Percentiles rank a stretch among this genome's conserved stretches.
phyloP scores from a whole-genome alignment of 2,329 filamentous ascomycete species.

The Aspergillus sojae region DNA sequence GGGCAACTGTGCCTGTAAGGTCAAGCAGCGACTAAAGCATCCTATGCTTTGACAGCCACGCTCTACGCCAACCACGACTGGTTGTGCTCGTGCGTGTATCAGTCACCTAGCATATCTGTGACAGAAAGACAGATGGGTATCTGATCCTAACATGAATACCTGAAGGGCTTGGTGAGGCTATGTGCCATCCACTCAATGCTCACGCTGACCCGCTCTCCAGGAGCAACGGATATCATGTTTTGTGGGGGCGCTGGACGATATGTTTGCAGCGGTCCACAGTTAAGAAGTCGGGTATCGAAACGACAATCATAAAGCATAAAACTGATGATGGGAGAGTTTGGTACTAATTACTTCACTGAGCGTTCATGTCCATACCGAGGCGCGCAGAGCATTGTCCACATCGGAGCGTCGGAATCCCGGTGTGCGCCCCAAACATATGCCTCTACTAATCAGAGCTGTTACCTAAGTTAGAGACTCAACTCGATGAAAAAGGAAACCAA shows the following conservation, averaged over 20 bases:
- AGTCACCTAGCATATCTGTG: neutral
- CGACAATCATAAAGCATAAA: neutral
- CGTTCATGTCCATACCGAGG: conserved; percentile 10
- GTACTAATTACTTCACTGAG: neutral
- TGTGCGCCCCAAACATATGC: conserved; percentile 29
- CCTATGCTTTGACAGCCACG: neutral
- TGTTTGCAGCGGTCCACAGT: neutral
- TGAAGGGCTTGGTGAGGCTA: neutral
- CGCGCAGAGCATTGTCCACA: conserved; percentile 23
- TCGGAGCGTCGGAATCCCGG: conserved; percentile 26
- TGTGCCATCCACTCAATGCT: neutral
- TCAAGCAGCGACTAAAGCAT: neutral
- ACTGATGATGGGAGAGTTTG: neutral
- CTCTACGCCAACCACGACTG: neutral
- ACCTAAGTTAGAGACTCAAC: conserved; percentile 9
- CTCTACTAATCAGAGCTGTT: conserved; percentile 21
- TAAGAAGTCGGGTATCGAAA: neutral
- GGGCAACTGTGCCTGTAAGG: neutral
- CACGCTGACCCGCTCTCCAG: neutral
- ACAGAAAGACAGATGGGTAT: neutral
- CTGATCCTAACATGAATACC: neutral
- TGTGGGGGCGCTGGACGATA: neutral
- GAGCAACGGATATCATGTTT: neutral
- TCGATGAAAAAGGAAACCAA: neutral
- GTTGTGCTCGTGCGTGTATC: neutral